Percentiles rank a stretch among this genome's conserved stretches.
Evolutionary conservation across 495 filamentous ascomycete species (phyloP).

Genomic region (Penicillium ucsense): DNA sequence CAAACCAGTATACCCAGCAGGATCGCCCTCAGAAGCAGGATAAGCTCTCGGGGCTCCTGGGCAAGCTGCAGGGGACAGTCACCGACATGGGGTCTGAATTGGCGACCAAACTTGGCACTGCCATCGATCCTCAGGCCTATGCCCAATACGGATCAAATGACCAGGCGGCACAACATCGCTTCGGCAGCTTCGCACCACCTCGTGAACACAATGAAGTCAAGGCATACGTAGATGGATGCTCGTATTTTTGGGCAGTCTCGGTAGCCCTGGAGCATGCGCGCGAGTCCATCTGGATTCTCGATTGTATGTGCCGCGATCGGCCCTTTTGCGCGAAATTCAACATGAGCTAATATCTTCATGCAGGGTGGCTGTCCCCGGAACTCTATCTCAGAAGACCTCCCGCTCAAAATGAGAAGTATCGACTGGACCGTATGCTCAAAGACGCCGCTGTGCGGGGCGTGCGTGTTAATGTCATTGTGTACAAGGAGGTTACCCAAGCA

Average conservation of each 20-base stretch:
- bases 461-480: slow-evolving; percentile 81
- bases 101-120: slow-evolving; percentile 37
- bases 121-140: slow-evolving; percentile 41
- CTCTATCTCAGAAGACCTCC: slow-evolving; percentile 84
- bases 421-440: slow-evolving; percentile 80
- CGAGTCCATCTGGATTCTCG: slow-evolving; percentile 85
- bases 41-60: slow-evolving; percentile 41
- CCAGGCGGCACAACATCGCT: slow-evolving; percentile 51
- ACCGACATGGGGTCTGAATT: slow-evolving; percentile 41
- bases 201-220: slow-evolving; percentile 60
- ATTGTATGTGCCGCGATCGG: slow-evolving; percentile 22
- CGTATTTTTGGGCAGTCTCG: slow-evolving; percentile 87
- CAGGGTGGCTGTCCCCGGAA: slow-evolving; percentile 82
- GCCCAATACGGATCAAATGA: slow-evolving; percentile 37
- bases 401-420: slow-evolving; percentile 70
- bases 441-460: slow-evolving; percentile 85
- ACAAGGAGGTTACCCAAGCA: slow-evolving; percentile 84
- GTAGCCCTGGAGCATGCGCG: slow-evolving; percentile 72
- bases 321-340: no score
- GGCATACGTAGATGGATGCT: slow-evolving; percentile 90
- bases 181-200: slow-evolving; percentile 70
- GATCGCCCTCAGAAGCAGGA: slow-evolving; percentile 32
- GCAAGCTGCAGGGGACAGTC: slow-evolving; percentile 46
- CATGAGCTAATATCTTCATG: background rate
- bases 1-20: slow-evolving; percentile 12